Base-by-base conservation (phyloP, 1,284 basidiomycete species). In the Pterula multifida region DNA sequence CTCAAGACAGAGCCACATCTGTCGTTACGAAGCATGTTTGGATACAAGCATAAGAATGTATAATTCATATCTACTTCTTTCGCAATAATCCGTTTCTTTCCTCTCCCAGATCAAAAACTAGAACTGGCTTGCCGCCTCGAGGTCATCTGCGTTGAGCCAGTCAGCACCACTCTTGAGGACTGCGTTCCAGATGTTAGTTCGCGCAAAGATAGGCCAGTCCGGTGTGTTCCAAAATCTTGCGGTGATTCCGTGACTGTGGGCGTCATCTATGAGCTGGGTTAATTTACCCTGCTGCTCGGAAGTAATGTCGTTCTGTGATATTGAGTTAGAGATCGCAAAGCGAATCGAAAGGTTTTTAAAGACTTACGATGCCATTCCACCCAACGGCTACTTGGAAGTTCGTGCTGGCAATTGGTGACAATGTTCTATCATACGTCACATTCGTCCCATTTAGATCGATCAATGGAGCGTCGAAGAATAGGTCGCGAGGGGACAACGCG, bases 201-300 rank as follows among this genome's bases (percentile, higher is more conserved):
- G 61, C 1, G 73, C 72, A 52, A 55, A 52, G 23, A 75, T 68
- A 2, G 75, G 73, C 68, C 69, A 76, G 3, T 63, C 71, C 1
- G 74, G 75, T 2, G 73, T 74, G 56, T 75, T 71, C 72, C 72
- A 77, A 54, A 76, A 77, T 26, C 76, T 62, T 3, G 75, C 70
- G 49, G 61, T 64, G 48, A 78, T 71, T 4, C 73, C 72, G 22
- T 64, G 54, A 11, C 57, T 57, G 53, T 78, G 71, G 0, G 75
- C 74, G 50, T 70, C 65, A n/a, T 60, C 57, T 12, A 77, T 63
- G 19, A 73, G 64, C 42, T 56, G 61, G 19, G 61, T 65, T 26
- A 68, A 55, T 25, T 55, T 58, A 6, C 57, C 52, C 23, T 59
- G 56, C 54, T 74, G 69, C 6, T 62, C 61, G 13, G 69, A 65